Evolutionary conservation across 1,284 basidiomycete species (phyloP).

Genomic region (Albatrellus sp.): DNA sequence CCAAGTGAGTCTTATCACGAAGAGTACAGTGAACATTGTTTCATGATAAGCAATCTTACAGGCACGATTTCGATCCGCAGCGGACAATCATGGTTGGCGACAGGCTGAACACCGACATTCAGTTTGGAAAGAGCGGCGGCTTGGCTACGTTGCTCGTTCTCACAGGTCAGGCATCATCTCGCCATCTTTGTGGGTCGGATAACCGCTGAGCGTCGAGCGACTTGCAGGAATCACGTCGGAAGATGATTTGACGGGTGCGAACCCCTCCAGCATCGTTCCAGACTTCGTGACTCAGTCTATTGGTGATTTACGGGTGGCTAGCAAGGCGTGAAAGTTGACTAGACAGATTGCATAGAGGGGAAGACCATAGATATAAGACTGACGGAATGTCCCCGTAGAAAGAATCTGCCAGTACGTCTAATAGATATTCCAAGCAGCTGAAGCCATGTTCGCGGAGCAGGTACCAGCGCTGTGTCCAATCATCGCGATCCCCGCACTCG

Average conservation of each 20-base stretch:
- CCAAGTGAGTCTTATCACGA: slow-evolving; percentile 50
- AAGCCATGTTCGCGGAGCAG: too few relatives aligned
- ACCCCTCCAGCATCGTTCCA: slow-evolving; percentile 61
- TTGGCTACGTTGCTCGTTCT: slow-evolving; percentile 84
- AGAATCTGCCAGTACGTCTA: too few relatives aligned
- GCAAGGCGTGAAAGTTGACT: background rate
- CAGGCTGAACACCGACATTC: slow-evolving; percentile 88
- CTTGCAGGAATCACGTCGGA: slow-evolving; percentile 58
- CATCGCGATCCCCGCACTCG: too few relatives aligned
- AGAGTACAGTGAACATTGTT: background rate
- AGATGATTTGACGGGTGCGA: slow-evolving; percentile 61
- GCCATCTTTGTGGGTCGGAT: slow-evolving; percentile 1
- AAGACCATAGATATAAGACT: too few relatives aligned
- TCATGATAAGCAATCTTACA: slow-evolving; percentile 19
- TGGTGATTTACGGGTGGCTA: slow-evolving; percentile 48
- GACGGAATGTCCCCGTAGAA: too few relatives aligned
- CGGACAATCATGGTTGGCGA: slow-evolving; percentile 94
- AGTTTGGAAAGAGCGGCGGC: slow-evolving; percentile 82
- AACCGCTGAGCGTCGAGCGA: background rate
- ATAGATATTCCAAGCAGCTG: too few relatives aligned
- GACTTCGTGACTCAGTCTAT: slow-evolving; percentile 72
- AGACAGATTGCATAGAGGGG: too few relatives aligned
- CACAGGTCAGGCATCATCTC: slow-evolving; percentile 47
- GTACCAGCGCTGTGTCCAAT: too few relatives aligned
- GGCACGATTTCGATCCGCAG: slow-evolving; percentile 75